Evolutionary conservation across 805 yeast species (phyloP), one percentile per base, ranked within the genome.

Genomic region (Wickerhamiella musiphila): DNA sequence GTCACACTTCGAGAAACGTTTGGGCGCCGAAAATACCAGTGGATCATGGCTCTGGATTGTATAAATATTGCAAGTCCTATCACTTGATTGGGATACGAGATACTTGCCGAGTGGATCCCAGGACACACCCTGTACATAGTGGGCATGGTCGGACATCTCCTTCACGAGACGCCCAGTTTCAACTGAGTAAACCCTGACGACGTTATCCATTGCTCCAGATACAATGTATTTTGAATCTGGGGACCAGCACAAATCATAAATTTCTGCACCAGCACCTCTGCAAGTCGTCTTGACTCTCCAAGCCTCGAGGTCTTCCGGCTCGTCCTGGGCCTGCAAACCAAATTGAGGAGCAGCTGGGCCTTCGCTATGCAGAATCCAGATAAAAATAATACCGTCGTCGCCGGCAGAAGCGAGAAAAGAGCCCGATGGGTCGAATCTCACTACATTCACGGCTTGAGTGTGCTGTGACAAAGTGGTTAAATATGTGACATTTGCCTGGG

Each of bases 361-460:
- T 5, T 10, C 17, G 11, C 22, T 17, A 10, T 24, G 25, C 14
- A 65, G 58, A 25, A 58, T 62, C 98, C 98, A 90, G 22, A 90
- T 54, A 40, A 84, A 60, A 17, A 90, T 66, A 5, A 76, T 70
- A 2, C 98, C 96, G 52, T 90, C 98, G 49, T 90, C 99, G 3
- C 95, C 93, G 0, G 94, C 95, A 0, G 86, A 67, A 0, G 96
- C 96, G 15, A 90, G 57, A 5, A 65, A 41, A 30, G 66, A 62
- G 30, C 94, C 94, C 3, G 52, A 54, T 2, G 75, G 72, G 46
- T 70, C 74, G 49, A 84, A 90, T 32, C 94, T 58, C 4, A 81
- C 93, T 21, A 72, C 84, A 48, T 90, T 90, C 14, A 90, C 94
- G 0, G 96, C 94, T 51, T 83, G 94, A 2, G 90, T 78, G 50